Conservation (phyloP, 805 yeast species). For the Kuraishia hungarica region DNA sequence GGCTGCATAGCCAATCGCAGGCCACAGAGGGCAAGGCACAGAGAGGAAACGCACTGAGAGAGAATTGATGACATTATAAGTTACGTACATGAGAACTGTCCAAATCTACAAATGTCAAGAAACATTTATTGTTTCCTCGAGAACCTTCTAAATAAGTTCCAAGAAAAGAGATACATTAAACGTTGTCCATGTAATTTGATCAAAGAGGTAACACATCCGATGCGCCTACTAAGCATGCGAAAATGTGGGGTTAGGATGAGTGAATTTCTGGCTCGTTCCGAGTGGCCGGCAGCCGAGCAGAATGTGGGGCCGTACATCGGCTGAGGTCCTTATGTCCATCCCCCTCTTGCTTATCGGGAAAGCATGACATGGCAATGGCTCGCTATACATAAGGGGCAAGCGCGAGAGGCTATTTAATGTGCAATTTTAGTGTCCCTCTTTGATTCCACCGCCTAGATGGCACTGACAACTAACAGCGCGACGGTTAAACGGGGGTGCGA, state of each 20-base stretch:
- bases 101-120: no score
- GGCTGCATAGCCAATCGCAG: no score
- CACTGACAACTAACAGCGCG: not conserved
- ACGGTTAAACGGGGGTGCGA: not conserved
- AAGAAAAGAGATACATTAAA: no score
- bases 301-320: not conserved
- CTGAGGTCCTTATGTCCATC: not conserved
- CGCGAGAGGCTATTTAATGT: not conserved
- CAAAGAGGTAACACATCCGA: not conserved
- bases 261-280: not conserved
- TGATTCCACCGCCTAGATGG: not conserved
- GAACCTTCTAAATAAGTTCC: not conserved
- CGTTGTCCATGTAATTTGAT: not conserved
- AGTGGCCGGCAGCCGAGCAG: not conserved
- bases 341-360: not conserved
- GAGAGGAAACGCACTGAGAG: no score
- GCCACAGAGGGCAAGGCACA: no score
- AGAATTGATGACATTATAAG: no score
- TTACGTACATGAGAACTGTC: no score
- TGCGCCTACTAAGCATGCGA: not conserved
- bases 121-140: not conserved
- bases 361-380: not conserved
- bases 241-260: not conserved
- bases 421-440: not conserved
- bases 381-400: not conserved